Conservation (phyloP, 1,284 basidiomycete genomes). For the Leccinum variabile region DNA sequence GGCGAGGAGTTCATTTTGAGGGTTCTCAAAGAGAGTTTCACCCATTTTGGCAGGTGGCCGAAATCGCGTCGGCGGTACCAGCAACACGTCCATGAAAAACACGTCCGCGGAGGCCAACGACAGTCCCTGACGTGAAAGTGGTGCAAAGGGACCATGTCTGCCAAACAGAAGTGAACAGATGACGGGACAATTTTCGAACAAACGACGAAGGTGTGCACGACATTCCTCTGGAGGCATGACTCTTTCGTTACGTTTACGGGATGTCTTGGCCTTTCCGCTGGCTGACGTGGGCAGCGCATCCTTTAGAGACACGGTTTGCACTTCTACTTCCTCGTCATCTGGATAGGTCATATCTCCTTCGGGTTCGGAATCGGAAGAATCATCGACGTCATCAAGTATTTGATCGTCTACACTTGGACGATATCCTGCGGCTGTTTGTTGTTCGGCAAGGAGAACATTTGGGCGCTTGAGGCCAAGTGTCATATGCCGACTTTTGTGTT, state of each 20-base stretch:
- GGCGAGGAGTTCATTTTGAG: conserved; percentile 93
- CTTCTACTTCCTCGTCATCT: conserved; percentile 48
- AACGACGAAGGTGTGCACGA: conserved; percentile 85
- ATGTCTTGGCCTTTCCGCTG: conserved; percentile 75
- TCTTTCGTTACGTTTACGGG: conserved; percentile 81
- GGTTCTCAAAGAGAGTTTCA: conserved; percentile 93
- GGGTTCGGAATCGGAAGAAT: conserved; percentile 44
- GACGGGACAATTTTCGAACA: conserved; percentile 83
- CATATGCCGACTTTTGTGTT: conserved; percentile 72
- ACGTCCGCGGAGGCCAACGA: conserved; percentile 85
- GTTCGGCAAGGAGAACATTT: conserved; percentile 63
- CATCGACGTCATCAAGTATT: conserved; percentile 44
- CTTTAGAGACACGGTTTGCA: conserved; percentile 15
- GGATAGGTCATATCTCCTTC: conserved; percentile 47
- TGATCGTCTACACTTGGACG: conserved; percentile 35
- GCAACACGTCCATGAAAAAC: conserved; percentile 95
- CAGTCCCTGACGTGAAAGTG: conserved; percentile 52
- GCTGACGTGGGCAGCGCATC: conserved; percentile 60
- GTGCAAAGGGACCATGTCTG: conserved; percentile 84
- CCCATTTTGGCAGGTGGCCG: conserved; percentile 92
- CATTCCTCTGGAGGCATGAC: conserved; percentile 91
- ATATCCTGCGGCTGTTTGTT: conserved; percentile 35
- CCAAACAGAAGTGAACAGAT: conserved; percentile 91
- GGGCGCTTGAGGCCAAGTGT: conserved; percentile 61
- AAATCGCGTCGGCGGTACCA: conserved; percentile 94